Base-by-base conservation (phyloP, 2,329 filamentous ascomycete genomes). In the Nectriaceae sp. region DNA sequence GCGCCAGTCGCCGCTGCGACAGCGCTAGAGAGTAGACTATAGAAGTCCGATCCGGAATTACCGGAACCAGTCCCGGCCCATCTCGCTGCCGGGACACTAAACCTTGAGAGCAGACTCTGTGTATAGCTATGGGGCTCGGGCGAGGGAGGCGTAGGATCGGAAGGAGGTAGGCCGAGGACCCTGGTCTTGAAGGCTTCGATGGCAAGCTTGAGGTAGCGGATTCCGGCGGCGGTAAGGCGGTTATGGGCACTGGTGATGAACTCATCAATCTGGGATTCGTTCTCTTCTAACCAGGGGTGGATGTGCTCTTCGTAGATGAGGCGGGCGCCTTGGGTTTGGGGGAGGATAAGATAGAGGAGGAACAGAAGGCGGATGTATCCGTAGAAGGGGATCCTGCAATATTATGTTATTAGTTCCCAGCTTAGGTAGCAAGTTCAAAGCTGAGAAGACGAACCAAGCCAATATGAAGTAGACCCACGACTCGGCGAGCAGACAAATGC, bases 281-380 rank as follows among this genome's bases (percentile, higher is more conserved):
- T 93, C 52, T 91, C 81, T 62, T 84, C 78, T 42, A 99, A 84
- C 75, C 93, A 96, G 0, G 93, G 93, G 69, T 96, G 87, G 52
- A 97, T 78, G 69, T 94, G 85, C 53, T 84, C 80, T 64, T 91
- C 84, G 76, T 97, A 99, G 55, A 97, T 77, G 62, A 88, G 74
- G 52, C 88, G 88, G 48, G 92, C 91, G 68, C 94, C 94, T 68
- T 97, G 93, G n/a, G 90, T 94, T 70, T 96, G 93, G 0, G 93
- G 94, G n/a, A 96, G 84, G 64, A 97, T 91, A 53, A 99, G 89
- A 75, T 97, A 99, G 57, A 94, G 84, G 65, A 97, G 84, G 72
- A 94, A 87, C 65, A 86, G 76, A 46, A 97, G 83, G 56, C 94
- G 90, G 63, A 96, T 77, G 82, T 92, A 97, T 60, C 89, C 83